Percentiles rank a stretch among this genome's conserved stretches.
phyloP scores from a whole-genome alignment of 2,329 filamentous ascomycete species.

The Sarocladiaceae sp. region DNA sequence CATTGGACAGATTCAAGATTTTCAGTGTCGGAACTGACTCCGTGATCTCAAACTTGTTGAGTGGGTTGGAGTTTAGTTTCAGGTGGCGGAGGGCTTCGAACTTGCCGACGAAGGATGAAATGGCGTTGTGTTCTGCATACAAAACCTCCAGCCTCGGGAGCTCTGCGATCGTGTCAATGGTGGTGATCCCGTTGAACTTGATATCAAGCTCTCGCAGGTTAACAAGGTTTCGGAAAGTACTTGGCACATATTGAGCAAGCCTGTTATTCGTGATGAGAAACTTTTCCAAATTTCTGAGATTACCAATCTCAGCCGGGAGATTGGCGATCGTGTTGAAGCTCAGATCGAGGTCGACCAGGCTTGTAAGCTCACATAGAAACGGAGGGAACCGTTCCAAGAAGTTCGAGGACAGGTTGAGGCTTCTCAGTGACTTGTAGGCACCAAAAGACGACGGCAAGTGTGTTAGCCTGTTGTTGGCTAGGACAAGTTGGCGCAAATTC shows the following conservation, averaged over 20 bases:
- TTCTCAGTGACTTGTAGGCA: conserved; percentile 70
- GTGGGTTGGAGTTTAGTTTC: conserved; percentile 88
- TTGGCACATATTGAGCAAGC: conserved; percentile 67
- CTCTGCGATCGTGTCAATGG: conserved; percentile 78
- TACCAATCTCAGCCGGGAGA: conserved; percentile 72
- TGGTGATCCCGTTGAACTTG: conserved; percentile 84
- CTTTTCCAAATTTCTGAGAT: conserved; percentile 73
- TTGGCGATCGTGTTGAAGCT: conserved; percentile 88
- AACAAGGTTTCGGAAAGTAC: conserved; percentile 63
- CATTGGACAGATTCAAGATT: conserved; percentile 81
- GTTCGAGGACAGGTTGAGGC: conserved; percentile 89
- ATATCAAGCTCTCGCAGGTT: conserved; percentile 88
- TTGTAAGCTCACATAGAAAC: conserved; percentile 76
- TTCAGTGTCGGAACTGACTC: conserved; percentile 74
- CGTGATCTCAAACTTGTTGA: conserved; percentile 86
- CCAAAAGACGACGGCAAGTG: conserved; percentile 76
- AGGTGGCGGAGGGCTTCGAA: conserved; percentile 80
- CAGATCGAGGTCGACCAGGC: conserved; percentile 85
- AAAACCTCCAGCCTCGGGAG: conserved; percentile 83
- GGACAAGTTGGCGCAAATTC: conserved; percentile 77
- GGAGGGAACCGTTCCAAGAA: conserved; percentile 78
- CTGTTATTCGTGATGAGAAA: conserved; percentile 96
- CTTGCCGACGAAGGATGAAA: conserved; percentile 84
- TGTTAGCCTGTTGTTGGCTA: conserved; percentile 87
- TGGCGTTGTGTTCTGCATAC: conserved; percentile 84